Conservation (phyloP, 306 rosid species). For the Dryas drummondii region DNA sequence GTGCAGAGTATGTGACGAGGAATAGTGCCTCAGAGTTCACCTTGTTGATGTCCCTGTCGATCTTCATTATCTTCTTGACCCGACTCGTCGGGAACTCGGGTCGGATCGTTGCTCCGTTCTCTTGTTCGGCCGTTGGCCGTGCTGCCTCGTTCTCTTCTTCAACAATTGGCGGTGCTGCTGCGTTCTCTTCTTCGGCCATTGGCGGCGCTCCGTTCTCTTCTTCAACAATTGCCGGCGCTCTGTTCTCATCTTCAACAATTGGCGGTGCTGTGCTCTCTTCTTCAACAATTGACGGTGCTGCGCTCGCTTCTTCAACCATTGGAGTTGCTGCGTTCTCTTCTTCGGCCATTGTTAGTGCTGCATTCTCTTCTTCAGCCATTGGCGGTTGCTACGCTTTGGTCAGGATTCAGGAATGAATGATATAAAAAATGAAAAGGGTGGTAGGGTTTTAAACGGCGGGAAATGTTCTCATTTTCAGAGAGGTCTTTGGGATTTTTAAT, state of each 20-base stretch:
- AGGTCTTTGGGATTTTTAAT: not conserved
- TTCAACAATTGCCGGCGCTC: not conserved
- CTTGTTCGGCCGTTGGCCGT: slow-evolving; percentile 42
- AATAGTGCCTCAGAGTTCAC: slow-evolving; percentile 73
- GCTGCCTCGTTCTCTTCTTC: not conserved
- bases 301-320: not conserved
- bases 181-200: not conserved
- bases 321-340: not conserved
- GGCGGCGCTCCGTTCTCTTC: not conserved
- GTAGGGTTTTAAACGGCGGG: slow-evolving; percentile 53
- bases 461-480: not conserved
- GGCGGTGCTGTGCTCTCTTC: not conserved
- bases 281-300: not conserved
- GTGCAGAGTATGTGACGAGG: slow-evolving; percentile 65
- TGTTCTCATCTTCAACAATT: slow-evolving; percentile 36
- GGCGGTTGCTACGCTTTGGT: not conserved
- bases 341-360: not conserved
- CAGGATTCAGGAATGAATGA: not conserved
- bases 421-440: not conserved
- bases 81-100: slow-evolving; percentile 63
- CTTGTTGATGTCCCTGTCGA: slow-evolving; percentile 61
- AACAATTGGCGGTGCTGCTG: not conserved
- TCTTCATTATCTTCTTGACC: slow-evolving; percentile 78
- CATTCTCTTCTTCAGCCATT: slow-evolving; percentile 12
- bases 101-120: slow-evolving; percentile 12